These are phyloP conservation scores for Penicillium nordicum DNA, from an alignment of 2,329 filamentous ascomycete genomes.

Conservation along the genomic window DNA sequence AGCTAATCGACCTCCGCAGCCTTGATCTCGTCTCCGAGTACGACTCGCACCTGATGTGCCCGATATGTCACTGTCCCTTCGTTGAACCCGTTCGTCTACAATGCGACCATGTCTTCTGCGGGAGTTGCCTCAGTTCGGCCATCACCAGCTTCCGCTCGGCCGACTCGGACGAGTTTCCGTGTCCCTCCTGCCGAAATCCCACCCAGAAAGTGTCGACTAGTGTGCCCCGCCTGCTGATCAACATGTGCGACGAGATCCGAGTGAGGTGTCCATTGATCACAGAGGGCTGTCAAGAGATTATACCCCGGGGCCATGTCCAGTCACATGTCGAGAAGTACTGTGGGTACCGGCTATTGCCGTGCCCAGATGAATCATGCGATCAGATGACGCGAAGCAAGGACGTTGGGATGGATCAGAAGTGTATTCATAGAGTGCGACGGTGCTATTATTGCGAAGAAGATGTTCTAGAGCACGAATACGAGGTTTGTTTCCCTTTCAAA, in stretches of 20 bases:
- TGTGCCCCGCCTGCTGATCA: constrained; percentile 55
- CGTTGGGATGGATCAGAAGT: constrained; percentile 46
- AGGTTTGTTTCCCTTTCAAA: constrained; percentile 34
- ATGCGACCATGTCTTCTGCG: constrained; percentile 64
- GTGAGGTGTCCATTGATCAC: constrained; percentile 57
- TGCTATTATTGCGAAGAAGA: constrained; percentile 53
- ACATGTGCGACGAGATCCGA: constrained; percentile 60
- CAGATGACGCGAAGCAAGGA: constrained; percentile 55
- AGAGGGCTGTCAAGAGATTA: constrained; percentile 52
- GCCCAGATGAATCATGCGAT: constrained; percentile 50
- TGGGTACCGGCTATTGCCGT: constrained; percentile 53
- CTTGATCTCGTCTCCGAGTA: constrained; percentile 57
- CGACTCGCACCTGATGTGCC: constrained; percentile 61
- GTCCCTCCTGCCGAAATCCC: constrained; percentile 56
- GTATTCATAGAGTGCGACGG: constrained; percentile 52
- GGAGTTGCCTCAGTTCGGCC: constrained; percentile 53
- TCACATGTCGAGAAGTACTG: constrained; percentile 62
- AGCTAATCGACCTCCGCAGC: constrained; percentile 52
- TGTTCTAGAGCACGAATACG: constrained; percentile 54
- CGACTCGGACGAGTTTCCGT: constrained; percentile 42
- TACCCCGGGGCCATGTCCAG: constrained; percentile 56
- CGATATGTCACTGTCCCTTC: constrained; percentile 63
- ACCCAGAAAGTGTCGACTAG: constrained; percentile 37
- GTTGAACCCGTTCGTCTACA: constrained; percentile 56
- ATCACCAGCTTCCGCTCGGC: constrained; percentile 38